A percentile compares a stretch with the other conserved stretches of the same genome.
phyloP scores from a whole-genome alignment of 306 rosid genomes.

The Inga oerstediana region DNA sequence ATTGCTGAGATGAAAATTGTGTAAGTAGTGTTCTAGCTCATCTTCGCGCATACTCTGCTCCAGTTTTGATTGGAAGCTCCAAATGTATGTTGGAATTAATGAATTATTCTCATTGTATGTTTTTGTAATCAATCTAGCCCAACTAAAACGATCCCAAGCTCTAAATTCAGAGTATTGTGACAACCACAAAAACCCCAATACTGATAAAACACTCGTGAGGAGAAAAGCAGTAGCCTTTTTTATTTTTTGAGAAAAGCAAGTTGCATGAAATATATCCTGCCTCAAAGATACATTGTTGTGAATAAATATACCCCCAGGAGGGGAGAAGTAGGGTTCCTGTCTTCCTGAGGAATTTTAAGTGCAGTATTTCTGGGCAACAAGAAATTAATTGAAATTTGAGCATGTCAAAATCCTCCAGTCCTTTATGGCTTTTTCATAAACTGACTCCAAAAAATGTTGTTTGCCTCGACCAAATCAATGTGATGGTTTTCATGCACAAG shows the following conservation, averaged over 20 bases:
- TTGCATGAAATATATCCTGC: background rate
- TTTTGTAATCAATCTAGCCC: background rate
- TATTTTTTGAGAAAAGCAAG: background rate
- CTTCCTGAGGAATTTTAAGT: background rate
- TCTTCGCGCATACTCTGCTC: conserved; percentile 17
- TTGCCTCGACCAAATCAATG: conserved; percentile 13
- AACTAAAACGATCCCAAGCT: background rate
- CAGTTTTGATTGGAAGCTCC: background rate
- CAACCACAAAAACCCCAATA: background rate
- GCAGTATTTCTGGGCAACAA: background rate
- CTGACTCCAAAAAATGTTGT: conserved; percentile 8
- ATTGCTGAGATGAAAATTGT: conserved; percentile 98
- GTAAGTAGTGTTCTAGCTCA: conserved; percentile 54
- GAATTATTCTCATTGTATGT: conserved; percentile 19
- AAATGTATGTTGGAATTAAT: conserved; percentile 1
- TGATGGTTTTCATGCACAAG: background rate
- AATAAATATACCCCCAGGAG: background rate
- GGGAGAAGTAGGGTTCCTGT: background rate
- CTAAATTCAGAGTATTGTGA: background rate
- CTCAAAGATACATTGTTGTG: background rate
- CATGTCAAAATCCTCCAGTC: conserved; percentile 5
- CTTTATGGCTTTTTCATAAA: conserved; percentile 12
- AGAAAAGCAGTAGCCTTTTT: background rate
- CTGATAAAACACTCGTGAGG: background rate
- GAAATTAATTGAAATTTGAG: conserved; percentile 3